Conservation (phyloP, 2,329 filamentous ascomycete species). For the Hymenoscyphus scutula region DNA sequence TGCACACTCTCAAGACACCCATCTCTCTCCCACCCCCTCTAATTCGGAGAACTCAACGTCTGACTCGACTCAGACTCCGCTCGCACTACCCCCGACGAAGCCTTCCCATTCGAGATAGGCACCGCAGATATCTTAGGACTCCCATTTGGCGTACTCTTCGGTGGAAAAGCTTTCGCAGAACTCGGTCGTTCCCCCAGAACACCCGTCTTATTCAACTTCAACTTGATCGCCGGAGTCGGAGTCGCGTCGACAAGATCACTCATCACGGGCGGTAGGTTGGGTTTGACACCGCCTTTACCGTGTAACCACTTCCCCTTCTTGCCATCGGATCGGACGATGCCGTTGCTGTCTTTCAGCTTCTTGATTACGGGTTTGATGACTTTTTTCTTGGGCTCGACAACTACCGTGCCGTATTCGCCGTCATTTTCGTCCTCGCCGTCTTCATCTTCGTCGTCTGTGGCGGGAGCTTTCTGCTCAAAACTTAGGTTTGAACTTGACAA, state of each 20-base stretch:
- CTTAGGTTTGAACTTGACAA: constrained; percentile 26
- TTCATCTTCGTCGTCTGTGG: constrained; percentile 28
- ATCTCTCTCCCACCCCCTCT: neutral
- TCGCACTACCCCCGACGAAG: constrained; percentile 13
- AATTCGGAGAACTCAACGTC: constrained; percentile 27
- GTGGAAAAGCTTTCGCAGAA: constrained; percentile 8
- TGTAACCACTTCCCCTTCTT: constrained; percentile 21
- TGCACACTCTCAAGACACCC: neutral
- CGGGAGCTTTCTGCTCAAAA: constrained; percentile 28
- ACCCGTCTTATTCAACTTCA: constrained; percentile 11
- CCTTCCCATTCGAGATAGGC: constrained; percentile 11
- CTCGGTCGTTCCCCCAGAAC: neutral
- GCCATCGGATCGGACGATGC: constrained; percentile 12
- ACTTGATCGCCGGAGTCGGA: constrained; percentile 7
- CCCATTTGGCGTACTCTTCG: constrained; percentile 19
- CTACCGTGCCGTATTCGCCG: constrained; percentile 29
- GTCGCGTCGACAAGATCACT: neutral
- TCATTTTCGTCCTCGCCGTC: constrained; percentile 32
- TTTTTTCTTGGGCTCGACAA: constrained; percentile 32
- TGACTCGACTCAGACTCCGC: constrained; percentile 25
- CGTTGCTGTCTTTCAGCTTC: constrained; percentile 14
- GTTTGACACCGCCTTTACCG: constrained; percentile 19
- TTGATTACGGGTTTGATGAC: constrained; percentile 21
- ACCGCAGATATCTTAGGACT: constrained; percentile 5
- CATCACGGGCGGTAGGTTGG: neutral